Percentiles rank a stretch among this genome's conserved stretches.
These are phyloP conservation scores for Rhododendron simsii DNA, from an alignment of 148 eudicot genomes.

Conservation along the genomic window DNA sequence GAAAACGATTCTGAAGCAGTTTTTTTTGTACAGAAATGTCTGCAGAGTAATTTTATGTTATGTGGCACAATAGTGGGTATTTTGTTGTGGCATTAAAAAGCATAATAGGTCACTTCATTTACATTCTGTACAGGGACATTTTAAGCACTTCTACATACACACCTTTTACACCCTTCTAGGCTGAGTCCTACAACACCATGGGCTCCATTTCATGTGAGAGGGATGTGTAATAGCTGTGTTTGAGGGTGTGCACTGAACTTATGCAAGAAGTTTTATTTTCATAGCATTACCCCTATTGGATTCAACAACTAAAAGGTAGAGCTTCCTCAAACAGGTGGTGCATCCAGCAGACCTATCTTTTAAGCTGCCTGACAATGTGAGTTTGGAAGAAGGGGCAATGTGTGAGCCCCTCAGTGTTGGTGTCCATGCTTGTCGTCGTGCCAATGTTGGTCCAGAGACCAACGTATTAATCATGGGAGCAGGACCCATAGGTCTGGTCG, in stretches of 20 bases:
- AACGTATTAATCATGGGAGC: constrained; percentile 78
- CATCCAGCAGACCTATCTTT: constrained; percentile 97
- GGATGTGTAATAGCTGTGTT: neutral
- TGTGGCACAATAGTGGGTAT: neutral
- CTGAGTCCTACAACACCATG: neutral
- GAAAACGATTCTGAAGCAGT: neutral
- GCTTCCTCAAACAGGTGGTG: constrained; percentile 55
- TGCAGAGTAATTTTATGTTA: neutral
- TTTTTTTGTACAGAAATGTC: neutral
- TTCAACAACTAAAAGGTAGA: neutral
- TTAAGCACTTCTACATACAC: neutral
- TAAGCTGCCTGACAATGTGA: constrained; percentile 75
- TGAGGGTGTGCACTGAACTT: neutral
- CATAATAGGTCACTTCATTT: neutral
- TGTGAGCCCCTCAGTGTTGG: constrained; percentile 83
- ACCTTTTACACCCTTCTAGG: neutral
- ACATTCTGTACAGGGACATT: neutral
- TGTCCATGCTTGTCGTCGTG: constrained; percentile 85
- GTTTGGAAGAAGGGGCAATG: constrained; percentile 79
- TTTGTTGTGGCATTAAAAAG: neutral
- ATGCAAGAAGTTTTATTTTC: neutral
- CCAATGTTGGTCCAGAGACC: constrained; percentile 69
- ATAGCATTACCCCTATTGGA: neutral
- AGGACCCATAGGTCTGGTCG: constrained; percentile 84
- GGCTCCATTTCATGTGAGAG: neutral